Evolutionary conservation across 768 basidiomycete species (phyloP).

Genomic region (Hygrocybe coccinea): DNA sequence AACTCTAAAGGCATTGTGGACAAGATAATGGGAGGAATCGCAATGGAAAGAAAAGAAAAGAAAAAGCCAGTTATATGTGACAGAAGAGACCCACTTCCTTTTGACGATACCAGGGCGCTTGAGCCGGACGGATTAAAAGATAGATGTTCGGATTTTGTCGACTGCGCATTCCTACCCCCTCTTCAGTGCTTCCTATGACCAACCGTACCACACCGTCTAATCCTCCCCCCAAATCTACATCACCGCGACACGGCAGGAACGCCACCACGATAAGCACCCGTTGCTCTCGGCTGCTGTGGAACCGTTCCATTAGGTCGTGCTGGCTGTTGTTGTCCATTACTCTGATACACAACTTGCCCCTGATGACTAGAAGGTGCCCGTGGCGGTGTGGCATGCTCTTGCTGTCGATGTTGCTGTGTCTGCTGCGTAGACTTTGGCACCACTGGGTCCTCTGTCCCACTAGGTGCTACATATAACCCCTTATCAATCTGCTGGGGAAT

Average conservation of each 20-base stretch:
- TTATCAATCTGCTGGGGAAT: conserved; percentile 91
- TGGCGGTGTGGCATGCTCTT: conserved; percentile 19
- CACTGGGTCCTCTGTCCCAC: conserved; percentile 41
- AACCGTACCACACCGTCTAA: too few relatives aligned
- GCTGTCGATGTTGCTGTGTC: conserved; percentile 24
- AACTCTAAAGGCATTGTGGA: too few relatives aligned
- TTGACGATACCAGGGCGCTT: conserved; percentile 2
- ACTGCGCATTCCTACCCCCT: too few relatives aligned
- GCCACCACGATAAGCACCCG: conserved; percentile 5
- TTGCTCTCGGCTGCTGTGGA: conserved; percentile 7
- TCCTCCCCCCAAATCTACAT: background rate
- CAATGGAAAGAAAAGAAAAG: background rate
- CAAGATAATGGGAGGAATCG: background rate
- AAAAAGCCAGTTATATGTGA: background rate
- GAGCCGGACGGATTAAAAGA: background rate
- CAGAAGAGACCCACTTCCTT: background rate
- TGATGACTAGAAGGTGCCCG: conserved; percentile 15
- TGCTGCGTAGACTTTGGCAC: conserved; percentile 27
- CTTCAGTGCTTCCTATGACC: too few relatives aligned
- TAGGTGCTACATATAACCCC: conserved; percentile 87
- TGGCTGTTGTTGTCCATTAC: conserved; percentile 29
- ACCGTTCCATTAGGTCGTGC: conserved; percentile 23
- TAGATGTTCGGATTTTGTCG: background rate
- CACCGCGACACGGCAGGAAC: background rate
- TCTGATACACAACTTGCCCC: conserved; percentile 33